phyloP scores from a whole-genome alignment of 2,329 filamentous ascomycete species.

The Fusarium sp. region DNA sequence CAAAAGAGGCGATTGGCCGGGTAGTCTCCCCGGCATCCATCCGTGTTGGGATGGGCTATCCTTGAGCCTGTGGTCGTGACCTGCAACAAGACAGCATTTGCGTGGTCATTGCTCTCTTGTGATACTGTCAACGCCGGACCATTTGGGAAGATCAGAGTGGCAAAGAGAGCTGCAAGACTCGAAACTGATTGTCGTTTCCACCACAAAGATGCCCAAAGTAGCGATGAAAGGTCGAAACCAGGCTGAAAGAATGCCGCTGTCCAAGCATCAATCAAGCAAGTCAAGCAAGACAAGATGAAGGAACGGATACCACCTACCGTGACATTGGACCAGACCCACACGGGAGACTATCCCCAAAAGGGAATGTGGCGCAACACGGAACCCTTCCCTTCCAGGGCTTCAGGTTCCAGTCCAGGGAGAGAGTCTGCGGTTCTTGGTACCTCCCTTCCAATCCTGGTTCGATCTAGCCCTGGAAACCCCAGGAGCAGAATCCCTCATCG shows the following conservation, averaged over 20 bases:
- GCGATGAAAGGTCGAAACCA: slow-evolving; percentile 12
- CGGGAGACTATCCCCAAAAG: slow-evolving; percentile 8
- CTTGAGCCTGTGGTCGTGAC: background rate
- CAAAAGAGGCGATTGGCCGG: slow-evolving; percentile 26
- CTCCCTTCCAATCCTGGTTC: slow-evolving; percentile 3
- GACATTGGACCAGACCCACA: slow-evolving; percentile 20
- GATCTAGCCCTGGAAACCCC: slow-evolving; percentile 9
- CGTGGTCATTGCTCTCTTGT: slow-evolving; percentile 7
- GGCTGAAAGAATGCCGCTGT: slow-evolving; percentile 3
- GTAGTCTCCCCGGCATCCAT: slow-evolving; percentile 12
- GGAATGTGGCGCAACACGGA: slow-evolving; percentile 17
- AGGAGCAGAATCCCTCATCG: slow-evolving; percentile 22
- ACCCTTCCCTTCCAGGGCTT: background rate
- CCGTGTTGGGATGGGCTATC: slow-evolving; percentile 25
- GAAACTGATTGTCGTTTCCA: background rate
- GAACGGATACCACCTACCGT: slow-evolving; percentile 19
- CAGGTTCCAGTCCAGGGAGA: slow-evolving; percentile 6
- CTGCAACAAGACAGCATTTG: background rate
- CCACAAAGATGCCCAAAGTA: background rate
- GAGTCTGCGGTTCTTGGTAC: slow-evolving; percentile 20
- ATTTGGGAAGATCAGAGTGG: background rate
- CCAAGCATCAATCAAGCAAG: background rate
- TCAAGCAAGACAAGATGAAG: background rate
- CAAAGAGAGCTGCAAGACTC: background rate
- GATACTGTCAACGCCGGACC: slow-evolving; percentile 4